Conservation (phyloP, 768 basidiomycete genomes). For the Kwoniella bestiolae region DNA sequence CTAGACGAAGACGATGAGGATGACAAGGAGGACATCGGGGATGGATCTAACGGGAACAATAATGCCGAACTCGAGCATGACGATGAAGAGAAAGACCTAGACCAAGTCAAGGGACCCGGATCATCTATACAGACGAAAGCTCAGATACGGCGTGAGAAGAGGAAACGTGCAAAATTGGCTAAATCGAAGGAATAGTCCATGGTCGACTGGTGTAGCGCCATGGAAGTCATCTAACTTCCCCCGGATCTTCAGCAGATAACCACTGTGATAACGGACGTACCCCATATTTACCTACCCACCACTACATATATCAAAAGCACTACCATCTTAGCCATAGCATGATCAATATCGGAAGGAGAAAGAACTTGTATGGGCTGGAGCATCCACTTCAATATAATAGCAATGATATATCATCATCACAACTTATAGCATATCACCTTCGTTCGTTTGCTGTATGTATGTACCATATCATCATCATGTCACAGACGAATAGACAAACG, state of each 20-base stretch:
- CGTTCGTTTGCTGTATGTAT: no score
- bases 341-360: no score
- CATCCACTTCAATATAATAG: no score
- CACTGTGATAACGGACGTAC: no score
- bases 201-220: no score
- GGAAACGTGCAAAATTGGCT: constrained; percentile 26
- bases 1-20: not conserved
- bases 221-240: no score
- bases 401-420: not conserved
- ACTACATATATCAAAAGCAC: not conserved
- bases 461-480: no score
- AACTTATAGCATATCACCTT: constrained; percentile 10
- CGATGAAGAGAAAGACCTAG: not conserved
- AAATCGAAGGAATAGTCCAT: constrained; percentile 4
- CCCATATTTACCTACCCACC: not conserved
- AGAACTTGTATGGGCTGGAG: no score
- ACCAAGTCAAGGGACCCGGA: not conserved
- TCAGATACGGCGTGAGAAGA: constrained; percentile 27
- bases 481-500: no score
- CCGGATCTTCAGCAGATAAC: no score
- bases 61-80: constrained; percentile 2
- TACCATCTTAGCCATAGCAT: no score
- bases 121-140: constrained; percentile 12
- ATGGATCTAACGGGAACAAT: not conserved
- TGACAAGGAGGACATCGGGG: not conserved